Evolutionary conservation across 2,329 filamentous ascomycete genomes (phyloP).

Genomic region (Apiospora kogelbergensis): DNA sequence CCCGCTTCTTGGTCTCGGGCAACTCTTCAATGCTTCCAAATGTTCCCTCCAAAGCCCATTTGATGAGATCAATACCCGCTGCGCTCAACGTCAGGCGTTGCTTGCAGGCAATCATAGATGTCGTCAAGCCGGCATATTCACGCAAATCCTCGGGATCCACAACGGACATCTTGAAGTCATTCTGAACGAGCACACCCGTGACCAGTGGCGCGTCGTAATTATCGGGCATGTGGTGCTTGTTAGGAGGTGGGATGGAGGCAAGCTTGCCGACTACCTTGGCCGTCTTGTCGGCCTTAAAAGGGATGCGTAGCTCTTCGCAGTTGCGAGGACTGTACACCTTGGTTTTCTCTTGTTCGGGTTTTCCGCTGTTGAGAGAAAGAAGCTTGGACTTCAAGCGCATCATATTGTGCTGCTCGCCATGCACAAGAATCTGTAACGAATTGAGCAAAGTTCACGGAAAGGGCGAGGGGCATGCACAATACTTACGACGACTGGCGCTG

Average conservation of each 20-base stretch:
- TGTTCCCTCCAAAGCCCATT: constrained; percentile 91
- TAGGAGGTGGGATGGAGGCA: constrained; percentile 74
- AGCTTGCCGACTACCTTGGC: constrained; percentile 96
- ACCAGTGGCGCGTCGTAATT: constrained; percentile 56
- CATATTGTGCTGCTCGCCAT: constrained; percentile 98
- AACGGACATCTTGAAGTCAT: constrained; percentile 93
- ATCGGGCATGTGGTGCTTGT: constrained; percentile 30
- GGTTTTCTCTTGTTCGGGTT: constrained; percentile 74
- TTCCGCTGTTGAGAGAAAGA: constrained; percentile 84
- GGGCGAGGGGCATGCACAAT: background rate
- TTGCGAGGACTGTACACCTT: constrained; percentile 95
- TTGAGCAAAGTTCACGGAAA: constrained; percentile 13
- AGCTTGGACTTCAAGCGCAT: constrained; percentile 94
- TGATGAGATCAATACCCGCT: constrained; percentile 86
- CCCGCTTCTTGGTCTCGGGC: constrained; percentile 49
- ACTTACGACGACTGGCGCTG: constrained; percentile 87
- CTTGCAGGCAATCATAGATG: constrained; percentile 89
- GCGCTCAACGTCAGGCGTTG: constrained; percentile 86
- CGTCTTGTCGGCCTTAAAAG: constrained; percentile 92
- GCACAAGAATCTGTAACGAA: constrained; percentile 75
- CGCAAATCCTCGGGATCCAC: constrained; percentile 96
- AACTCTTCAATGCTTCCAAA: constrained; percentile 83
- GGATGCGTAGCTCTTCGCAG: constrained; percentile 91
- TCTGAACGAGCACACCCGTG: constrained; percentile 90
- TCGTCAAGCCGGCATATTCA: constrained; percentile 95